Evolutionary conservation across 495 filamentous ascomycete species (phyloP).

Genomic region (Bacidia rubella): DNA sequence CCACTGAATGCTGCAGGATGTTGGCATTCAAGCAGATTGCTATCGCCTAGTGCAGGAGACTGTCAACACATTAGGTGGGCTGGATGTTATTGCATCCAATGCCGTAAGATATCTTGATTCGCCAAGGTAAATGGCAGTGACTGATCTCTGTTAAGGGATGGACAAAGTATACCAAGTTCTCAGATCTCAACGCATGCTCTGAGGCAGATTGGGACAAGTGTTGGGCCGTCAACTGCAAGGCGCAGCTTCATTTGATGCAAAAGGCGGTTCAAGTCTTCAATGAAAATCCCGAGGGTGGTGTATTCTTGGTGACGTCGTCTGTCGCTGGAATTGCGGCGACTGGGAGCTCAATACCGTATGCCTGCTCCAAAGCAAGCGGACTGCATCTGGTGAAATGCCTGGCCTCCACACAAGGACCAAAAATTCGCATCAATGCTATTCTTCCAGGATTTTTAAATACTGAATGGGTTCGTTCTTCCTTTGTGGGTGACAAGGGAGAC

Average conservation of each 20-base stretch:
- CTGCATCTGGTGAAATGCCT: slow-evolving; percentile 62
- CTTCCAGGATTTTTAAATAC: slow-evolving; percentile 51
- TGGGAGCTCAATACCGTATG: slow-evolving; percentile 53
- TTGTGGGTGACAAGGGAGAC: too few relatives aligned
- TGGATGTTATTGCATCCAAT: slow-evolving; percentile 61
- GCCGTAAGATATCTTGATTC: slow-evolving; percentile 36
- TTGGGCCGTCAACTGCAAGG: slow-evolving; percentile 58
- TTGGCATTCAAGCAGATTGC: slow-evolving; percentile 42
- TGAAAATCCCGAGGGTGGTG: slow-evolving; percentile 53
- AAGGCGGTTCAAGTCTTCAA: slow-evolving; percentile 53
- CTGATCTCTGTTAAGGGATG: slow-evolving; percentile 36
- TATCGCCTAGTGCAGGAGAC: slow-evolving; percentile 38
- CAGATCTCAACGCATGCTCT: slow-evolving; percentile 47
- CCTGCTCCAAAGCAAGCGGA: slow-evolving; percentile 51
- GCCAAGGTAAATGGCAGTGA: not conserved
- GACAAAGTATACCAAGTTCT: slow-evolving; percentile 50
- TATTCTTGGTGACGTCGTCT: slow-evolving; percentile 54
- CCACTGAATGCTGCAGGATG: slow-evolving; percentile 32
- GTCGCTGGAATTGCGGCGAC: slow-evolving; percentile 37
- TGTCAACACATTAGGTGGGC: slow-evolving; percentile 45
- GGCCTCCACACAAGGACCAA: slow-evolving; percentile 50
- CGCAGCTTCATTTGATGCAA: slow-evolving; percentile 46
- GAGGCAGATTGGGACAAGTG: slow-evolving; percentile 65
- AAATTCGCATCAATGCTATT: slow-evolving; percentile 53
- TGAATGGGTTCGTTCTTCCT: slow-evolving; percentile 45